Evolutionary conservation across 768 basidiomycete genomes (phyloP), one percentile per base, ranked within the genome.

Genomic region (Hygrocybe coccinea): DNA sequence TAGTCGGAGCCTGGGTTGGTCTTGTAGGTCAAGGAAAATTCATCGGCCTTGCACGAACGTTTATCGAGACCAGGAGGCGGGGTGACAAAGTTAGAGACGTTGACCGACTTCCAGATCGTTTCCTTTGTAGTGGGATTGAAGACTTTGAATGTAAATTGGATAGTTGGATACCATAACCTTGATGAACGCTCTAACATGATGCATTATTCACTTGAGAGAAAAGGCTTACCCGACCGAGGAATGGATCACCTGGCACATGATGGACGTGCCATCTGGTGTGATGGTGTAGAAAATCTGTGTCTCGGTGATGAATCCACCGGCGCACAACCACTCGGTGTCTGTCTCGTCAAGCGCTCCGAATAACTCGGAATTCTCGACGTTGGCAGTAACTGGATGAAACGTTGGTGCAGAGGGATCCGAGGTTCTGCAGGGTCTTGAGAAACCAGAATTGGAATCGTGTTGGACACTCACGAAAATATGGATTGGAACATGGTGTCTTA

Each of bases 121-220:
- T 88, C 79, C 54, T 84, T 82, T 17, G 86, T 91, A 59, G 80
- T 78, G 5, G 92, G 86, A 65, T 97, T 82, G 74, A 82, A 86
- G 50, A 89, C 72, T 72, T 94, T 95, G 84, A 86, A 94, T 3
- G 85, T 89, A 70, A 97, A 91, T 71, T 99, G 95, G 64, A 95
- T 86, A 29, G 87, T 91, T 3, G 97, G 94, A 66, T 89, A 95
- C 85, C 95, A 94, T 57, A 97, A 69, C 21, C 94, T 95, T 64
- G 55, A 57, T 45, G 24, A 35, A 54, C 35, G 48, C 49, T 56
- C 51, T 38, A 52, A 56, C 34, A 55, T 44, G 22, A 53, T 25
- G 36, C 41, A 47, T 41, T 56, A 62, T 44, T 55, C 43, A 61
- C 5, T 46, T 39, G 21, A 55, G 45, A 37, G 47, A 14, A 7